These are phyloP conservation scores for Colletotrichum nymphaeae DNA, from an alignment of 2,329 filamentous ascomycete genomes.

Conservation along the genomic window DNA sequence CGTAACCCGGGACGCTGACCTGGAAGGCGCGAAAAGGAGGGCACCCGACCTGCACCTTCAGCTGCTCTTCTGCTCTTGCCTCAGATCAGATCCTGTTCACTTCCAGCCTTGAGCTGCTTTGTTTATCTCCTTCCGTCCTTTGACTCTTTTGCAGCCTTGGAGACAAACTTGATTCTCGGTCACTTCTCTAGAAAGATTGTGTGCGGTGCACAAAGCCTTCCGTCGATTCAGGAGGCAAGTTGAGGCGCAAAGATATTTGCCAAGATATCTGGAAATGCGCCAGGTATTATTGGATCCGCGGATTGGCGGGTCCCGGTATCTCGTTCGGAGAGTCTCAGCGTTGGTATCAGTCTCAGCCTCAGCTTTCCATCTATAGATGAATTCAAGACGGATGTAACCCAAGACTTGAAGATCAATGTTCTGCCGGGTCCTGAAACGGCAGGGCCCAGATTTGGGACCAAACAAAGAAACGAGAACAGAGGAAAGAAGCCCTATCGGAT, in stretches of 20 bases:
- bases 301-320: conserved; percentile 11
- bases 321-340: conserved; percentile 9
- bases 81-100: not conserved
- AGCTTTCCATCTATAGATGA: conserved; percentile 17
- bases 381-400: conserved; percentile 26
- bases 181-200: not conserved
- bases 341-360: conserved; percentile 29
- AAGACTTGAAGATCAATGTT: conserved; percentile 25
- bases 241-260: conserved; percentile 11
- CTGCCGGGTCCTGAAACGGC: conserved; percentile 16
- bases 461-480: conserved; percentile 27
- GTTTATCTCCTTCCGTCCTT: not conserved
- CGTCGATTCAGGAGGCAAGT: conserved; percentile 2
- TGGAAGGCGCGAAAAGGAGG: conserved; percentile 9
- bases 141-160: not conserved
- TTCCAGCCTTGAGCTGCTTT: conserved; percentile 12
- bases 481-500: conserved; percentile 8
- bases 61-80: not conserved
- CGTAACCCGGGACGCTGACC: not conserved
- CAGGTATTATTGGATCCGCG: conserved; percentile 27
- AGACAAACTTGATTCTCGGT: not conserved
- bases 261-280: conserved; percentile 24
- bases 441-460: conserved; percentile 10
- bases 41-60: conserved; percentile 18
- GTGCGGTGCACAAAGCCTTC: conserved; percentile 1